Base-by-base conservation (phyloP, 2,329 filamentous ascomycete genomes). In the Whalleya microplaca region DNA sequence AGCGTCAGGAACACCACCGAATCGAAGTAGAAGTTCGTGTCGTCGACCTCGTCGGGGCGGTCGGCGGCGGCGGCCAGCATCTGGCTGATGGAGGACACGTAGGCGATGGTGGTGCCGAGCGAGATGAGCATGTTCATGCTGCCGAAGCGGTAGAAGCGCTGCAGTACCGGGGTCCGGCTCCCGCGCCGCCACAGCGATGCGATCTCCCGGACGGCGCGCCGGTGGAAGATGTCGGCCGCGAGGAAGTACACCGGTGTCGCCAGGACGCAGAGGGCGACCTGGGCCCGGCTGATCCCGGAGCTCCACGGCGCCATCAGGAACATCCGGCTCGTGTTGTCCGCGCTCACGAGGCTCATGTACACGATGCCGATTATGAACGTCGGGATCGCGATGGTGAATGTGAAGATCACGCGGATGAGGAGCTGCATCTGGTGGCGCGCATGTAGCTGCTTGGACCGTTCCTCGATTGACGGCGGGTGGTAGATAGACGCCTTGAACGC, bases 51-150 rank as follows among this genome's bases (percentile, higher is more conserved):
- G 2, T 67, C 61, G 3, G 69, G 69, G 10, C 76, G 67, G 18
- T 73, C 68, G 2, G 78, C 78, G 3, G 79, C 82, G 3, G 87
- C 84, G 6, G 86, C 84, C 49, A 91, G 87, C 70, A 97, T 81
- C 62, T 96, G 87, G 16, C 86, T 88, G 21, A 96, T 76, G 0
- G 92, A 96, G 0, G 91, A 88, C 59, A 96, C 78, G 71, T 96
- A 96, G 1, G 93, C 93, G 58, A 97, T 91, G 2, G 86, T 89
- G 0, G 93, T 96, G 5, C 92, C 93, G 2, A 96, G 81, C 7
- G 90, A 95, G 74, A 97, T 93, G 57, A 97, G 82, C 77, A 96
- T 89, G 70, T 96, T 96, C 93, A 97, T 97, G 76, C 92, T 96
- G 8, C 93, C 93, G 68, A 97, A 97, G n/a, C 90, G 87, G 72